Base-by-base conservation (phyloP, 2,329 filamentous ascomycete species). In the Tolypocladium guangdongense region DNA sequence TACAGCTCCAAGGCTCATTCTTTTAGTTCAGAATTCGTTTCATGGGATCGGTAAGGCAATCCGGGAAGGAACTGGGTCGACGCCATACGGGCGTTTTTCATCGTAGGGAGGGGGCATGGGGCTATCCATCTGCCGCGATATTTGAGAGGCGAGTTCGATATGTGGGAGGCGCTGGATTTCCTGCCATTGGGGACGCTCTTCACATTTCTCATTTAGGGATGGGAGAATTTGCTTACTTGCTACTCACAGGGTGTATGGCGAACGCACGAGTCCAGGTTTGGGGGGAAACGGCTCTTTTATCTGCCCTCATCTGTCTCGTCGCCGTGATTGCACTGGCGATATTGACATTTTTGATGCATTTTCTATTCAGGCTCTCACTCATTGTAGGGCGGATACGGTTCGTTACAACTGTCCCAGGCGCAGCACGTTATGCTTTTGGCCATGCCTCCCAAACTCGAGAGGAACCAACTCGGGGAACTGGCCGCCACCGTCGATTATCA, bases 391-490 rank as follows among this genome's bases (percentile, higher is more conserved):
- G n/a, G 10, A 20, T 12, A n/a, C 4, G 38, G 10, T 39, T 22
- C 10, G 14, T 22, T 24, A 51, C 16, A 47, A 7, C 33, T 57
- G 49, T 10, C 57, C 52, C 14, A 58, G 49, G 2, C 53, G 52
- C 37, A 59, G 58, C 35, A 58, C 35, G 47, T 58, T 58, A 41
- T 41, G 49, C 20, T 43, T 39, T 18, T 39, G 32, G n/a, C 22
- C 37, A 33, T 49, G 14, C 24, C 39, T 54, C 7, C 55, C 59
- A 58, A 65, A 65, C 16, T 52, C 52, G 7, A 66, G 39, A 5
- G 59, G 58, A 16, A 49, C 37, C 45, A 66, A 47, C 5, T 52
- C 39, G 8, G 62, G 52, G 41, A 56, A 60, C 2, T 47, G 24
- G 7, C 30, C 54, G 12, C 27, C 33, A 10, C n/a, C 41, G 4